phyloP scores from a whole-genome alignment of 345 rosid genomes.

The Rhizophora mangle region DNA sequence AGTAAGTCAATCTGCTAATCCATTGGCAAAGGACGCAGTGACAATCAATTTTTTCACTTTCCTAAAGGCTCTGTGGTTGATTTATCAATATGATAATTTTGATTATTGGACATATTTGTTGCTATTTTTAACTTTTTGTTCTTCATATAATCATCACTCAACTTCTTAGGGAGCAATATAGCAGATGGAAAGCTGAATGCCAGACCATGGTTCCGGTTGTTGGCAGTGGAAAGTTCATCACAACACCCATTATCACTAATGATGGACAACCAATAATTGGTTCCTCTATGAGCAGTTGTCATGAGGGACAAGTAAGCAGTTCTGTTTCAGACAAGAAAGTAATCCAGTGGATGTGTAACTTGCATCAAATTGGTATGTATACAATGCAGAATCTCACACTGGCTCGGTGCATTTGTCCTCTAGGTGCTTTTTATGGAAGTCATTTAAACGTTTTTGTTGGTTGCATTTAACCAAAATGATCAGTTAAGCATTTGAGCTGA shows the following conservation, averaged over 20 bases:
- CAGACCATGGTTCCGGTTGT: constrained; percentile 71
- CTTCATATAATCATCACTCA: not conserved
- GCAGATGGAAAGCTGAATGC: constrained; percentile 73
- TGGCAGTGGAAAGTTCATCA: constrained; percentile 69
- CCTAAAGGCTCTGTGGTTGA: too few species aligned
- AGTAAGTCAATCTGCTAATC: not conserved
- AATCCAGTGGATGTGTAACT: constrained; percentile 71
- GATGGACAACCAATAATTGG: constrained; percentile 56
- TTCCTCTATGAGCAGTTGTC: constrained; percentile 24
- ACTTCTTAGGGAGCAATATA: constrained; percentile 70
- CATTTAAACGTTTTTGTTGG: not conserved
- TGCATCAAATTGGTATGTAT: constrained; percentile 81
- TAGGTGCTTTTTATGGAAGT: not conserved
- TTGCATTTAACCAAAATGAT: not conserved
- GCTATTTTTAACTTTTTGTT: not conserved
- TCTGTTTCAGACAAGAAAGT: constrained; percentile 58
- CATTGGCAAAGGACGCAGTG: not conserved
- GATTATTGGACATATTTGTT: constrained; percentile 11
- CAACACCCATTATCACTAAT: constrained; percentile 58
- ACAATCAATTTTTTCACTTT: too few species aligned
- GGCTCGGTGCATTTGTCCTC: not conserved
- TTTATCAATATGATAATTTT: too few species aligned
- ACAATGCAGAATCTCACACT: constrained; percentile 3
- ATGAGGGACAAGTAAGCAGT: constrained; percentile 33
- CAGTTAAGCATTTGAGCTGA: not conserved